phyloP scores from a whole-genome alignment of 192 early-diverging fungal genomes.

The Backusella westeae region DNA sequence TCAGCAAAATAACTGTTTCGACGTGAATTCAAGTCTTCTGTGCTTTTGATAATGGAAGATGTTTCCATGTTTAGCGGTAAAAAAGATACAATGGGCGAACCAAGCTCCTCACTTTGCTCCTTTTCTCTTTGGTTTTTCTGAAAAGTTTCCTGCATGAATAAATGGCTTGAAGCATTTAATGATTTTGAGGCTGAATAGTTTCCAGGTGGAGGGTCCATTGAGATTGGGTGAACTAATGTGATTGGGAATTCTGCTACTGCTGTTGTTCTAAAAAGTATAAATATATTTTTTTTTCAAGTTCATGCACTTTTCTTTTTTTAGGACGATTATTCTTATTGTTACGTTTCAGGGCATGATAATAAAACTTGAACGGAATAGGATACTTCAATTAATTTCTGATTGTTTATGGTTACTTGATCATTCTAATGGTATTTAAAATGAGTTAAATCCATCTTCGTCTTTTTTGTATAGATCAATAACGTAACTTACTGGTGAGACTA shows the following conservation, averaged over 20 bases:
- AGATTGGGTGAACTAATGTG: slow-evolving; percentile 13
- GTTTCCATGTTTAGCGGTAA: background rate
- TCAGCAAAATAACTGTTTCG: background rate
- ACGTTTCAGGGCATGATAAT: slow-evolving; percentile 4
- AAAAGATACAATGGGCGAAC: background rate
- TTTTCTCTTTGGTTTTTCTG: background rate
- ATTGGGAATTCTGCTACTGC: slow-evolving; percentile 14
- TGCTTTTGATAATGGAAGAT: background rate
- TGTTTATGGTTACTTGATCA: background rate
- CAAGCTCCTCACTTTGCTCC: background rate
- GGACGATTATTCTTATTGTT: background rate
- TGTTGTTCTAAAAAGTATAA: slow-evolving; percentile 12
- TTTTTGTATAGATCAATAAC: background rate
- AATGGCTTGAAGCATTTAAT: background rate
- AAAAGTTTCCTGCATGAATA: background rate
- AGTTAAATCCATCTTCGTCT: background rate
- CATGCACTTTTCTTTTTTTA: background rate
- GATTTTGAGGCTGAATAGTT: background rate
- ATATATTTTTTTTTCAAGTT: background rate
- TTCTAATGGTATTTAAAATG: background rate
- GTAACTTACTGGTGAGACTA: slow-evolving; percentile 18
- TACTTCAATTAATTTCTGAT: slow-evolving; percentile 13
- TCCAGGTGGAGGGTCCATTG: slow-evolving; percentile 22
- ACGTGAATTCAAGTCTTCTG: background rate
- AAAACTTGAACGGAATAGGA: slow-evolving; percentile 3